phyloP scores from a whole-genome alignment of 1,139 yeast species.

The Kazachstania sp. region DNA sequence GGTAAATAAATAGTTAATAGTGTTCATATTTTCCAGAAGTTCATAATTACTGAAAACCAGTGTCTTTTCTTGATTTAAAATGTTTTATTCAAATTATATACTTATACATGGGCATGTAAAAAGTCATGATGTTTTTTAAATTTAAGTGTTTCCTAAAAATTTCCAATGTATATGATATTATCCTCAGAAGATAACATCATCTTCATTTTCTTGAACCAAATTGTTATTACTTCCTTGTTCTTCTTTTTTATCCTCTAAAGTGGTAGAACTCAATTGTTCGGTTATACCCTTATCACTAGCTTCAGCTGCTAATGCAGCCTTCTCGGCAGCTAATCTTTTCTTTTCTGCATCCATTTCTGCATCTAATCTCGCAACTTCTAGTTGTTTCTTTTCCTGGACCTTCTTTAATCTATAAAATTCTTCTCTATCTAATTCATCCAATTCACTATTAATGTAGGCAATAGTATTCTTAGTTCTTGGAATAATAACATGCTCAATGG shows the following conservation, averaged over 20 bases:
- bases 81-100: neutral
- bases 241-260: constrained; percentile 8
- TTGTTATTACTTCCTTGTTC: constrained; percentile 20
- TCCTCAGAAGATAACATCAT: constrained; percentile 40
- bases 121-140: neutral
- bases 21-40: neutral
- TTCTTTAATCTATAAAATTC: constrained; percentile 94
- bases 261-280: constrained; percentile 14
- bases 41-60: no score
- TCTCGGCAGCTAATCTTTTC: constrained; percentile 12
- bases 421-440: constrained; percentile 96
- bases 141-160: neutral
- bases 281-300: constrained; percentile 6
- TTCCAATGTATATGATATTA: neutral
- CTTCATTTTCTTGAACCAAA: constrained; percentile 39
- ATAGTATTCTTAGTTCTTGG: constrained; percentile 97
- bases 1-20: neutral
- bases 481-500: constrained; percentile 95
- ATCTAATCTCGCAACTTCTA: constrained; percentile 33
- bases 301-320: constrained; percentile 9
- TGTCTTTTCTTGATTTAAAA: no score
- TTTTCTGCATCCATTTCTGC: constrained; percentile 29
- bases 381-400: constrained; percentile 90
- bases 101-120: neutral
- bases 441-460: constrained; percentile 83